Evolutionary conservation across 257 asterid species (phyloP).

Genomic region (Solanum pinnatisectum): DNA sequence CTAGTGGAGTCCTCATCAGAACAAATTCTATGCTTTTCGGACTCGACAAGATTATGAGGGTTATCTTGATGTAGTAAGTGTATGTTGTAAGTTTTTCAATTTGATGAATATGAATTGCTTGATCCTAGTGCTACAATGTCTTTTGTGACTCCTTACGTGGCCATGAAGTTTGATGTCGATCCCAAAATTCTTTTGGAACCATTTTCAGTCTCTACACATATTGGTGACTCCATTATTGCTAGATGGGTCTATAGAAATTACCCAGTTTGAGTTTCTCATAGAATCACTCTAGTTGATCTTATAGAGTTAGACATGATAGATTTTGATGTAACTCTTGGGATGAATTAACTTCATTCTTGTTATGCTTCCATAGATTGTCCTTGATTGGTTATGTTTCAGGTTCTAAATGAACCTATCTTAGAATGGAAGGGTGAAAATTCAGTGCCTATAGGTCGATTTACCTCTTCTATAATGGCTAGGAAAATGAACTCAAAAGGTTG

Average conservation of each 20-base stretch:
- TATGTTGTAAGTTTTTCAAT: no score
- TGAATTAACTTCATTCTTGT: no score
- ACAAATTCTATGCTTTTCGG: no score
- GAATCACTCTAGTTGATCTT: background rate
- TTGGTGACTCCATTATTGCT: background rate
- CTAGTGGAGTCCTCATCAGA: no score
- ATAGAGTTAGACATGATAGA: background rate
- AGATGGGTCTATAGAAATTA: background rate
- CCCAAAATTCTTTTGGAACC: background rate
- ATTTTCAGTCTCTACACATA: background rate
- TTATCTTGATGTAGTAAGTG: no score
- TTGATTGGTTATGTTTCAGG: background rate
- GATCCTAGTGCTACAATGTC: no score
- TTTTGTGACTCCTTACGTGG: no score
- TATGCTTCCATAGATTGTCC: background rate
- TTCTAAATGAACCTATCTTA: background rate
- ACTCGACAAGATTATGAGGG: no score
- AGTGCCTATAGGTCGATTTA: background rate
- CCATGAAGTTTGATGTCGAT: background rate
- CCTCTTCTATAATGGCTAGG: no score
- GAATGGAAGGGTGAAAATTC: background rate
- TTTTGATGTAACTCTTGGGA: background rate
- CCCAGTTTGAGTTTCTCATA: background rate
- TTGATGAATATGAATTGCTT: no score
- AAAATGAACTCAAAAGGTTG: no score